Evolutionary conservation across 73 alveolate species (phyloP).

Genomic region (Symbiodinium pilosum): DNA sequence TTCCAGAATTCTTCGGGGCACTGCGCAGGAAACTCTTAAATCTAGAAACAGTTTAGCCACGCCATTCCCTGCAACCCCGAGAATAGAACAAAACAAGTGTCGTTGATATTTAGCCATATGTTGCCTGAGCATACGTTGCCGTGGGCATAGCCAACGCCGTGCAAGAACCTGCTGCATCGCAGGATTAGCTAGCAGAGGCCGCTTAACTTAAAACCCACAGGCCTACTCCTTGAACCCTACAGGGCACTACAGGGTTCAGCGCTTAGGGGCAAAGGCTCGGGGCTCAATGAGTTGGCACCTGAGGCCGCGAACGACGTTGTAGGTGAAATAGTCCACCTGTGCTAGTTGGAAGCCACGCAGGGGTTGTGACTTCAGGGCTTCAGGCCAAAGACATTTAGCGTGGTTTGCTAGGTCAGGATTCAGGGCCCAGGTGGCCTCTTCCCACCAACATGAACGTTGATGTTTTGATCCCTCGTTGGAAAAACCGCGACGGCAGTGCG

Average conservation of each 20-base stretch:
- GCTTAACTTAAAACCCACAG: neutral
- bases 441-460: too few relatives aligned
- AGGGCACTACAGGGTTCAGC: neutral
- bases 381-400: too few relatives aligned
- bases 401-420: too few relatives aligned
- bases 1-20: too few relatives aligned
- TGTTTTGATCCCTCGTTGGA: too few relatives aligned
- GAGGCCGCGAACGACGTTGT: neutral
- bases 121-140: conserved; percentile 62
- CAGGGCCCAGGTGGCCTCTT: too few relatives aligned
- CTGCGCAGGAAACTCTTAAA: too few relatives aligned
- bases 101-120: conserved; percentile 32
- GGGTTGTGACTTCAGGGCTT: neutral
- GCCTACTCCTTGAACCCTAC: neutral
- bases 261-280: too few relatives aligned
- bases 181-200: neutral
- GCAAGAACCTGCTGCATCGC: neutral
- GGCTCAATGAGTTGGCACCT: too few relatives aligned
- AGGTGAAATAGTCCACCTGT: neutral
- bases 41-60: neutral
- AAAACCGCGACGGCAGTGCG: too few relatives aligned
- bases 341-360: neutral
- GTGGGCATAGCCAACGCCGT: conserved; percentile 7
- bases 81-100: neutral
- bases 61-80: neutral